A percentile compares a stretch with the other conserved stretches of the same genome.
phyloP scores from a whole-genome alignment of 768 basidiomycete species.

The Phylloporus rhodoxanthus region DNA sequence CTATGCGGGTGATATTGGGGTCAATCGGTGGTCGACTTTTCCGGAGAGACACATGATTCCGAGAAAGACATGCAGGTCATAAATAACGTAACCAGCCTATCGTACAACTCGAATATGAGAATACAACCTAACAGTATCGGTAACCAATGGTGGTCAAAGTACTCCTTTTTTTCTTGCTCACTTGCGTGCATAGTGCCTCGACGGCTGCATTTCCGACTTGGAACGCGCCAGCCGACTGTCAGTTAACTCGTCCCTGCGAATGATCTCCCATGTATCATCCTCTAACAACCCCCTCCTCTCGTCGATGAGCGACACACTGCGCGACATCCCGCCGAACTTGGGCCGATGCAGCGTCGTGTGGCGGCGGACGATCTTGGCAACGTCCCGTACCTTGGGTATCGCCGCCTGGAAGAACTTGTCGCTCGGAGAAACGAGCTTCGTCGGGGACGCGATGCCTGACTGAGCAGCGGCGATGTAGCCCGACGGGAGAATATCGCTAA shows the following conservation, averaged over 20 bases:
- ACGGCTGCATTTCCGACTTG: slow-evolving; percentile 25
- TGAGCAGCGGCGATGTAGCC: slow-evolving; percentile 38
- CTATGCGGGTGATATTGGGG: too few species aligned
- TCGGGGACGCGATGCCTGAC: slow-evolving; percentile 14
- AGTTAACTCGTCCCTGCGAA: slow-evolving; percentile 6
- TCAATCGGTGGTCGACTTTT: too few species aligned
- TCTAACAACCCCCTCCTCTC: slow-evolving; percentile 21
- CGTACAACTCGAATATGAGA: neutral
- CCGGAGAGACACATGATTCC: too few species aligned
- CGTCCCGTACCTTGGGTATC: slow-evolving; percentile 37
- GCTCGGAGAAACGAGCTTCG: slow-evolving; percentile 15
- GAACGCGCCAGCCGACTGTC: slow-evolving; percentile 14
- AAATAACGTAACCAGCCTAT: slow-evolving; percentile 1
- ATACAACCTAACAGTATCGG: slow-evolving; percentile 4
- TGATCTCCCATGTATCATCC: slow-evolving; percentile 14
- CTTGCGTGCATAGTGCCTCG: slow-evolving; percentile 13
- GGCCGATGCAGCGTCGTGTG: slow-evolving; percentile 12
- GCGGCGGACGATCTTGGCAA: slow-evolving; percentile 28
- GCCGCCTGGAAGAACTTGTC: slow-evolving; percentile 31
- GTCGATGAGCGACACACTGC: slow-evolving; percentile 10
- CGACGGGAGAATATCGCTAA: slow-evolving; percentile 44
- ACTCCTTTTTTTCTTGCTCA: slow-evolving; percentile 4
- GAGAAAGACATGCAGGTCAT: neutral
- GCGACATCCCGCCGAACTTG: slow-evolving; percentile 2
- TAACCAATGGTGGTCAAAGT: neutral